phyloP scores from a whole-genome alignment of 345 rosid species.

The Eutrema heterophyllum region DNA sequence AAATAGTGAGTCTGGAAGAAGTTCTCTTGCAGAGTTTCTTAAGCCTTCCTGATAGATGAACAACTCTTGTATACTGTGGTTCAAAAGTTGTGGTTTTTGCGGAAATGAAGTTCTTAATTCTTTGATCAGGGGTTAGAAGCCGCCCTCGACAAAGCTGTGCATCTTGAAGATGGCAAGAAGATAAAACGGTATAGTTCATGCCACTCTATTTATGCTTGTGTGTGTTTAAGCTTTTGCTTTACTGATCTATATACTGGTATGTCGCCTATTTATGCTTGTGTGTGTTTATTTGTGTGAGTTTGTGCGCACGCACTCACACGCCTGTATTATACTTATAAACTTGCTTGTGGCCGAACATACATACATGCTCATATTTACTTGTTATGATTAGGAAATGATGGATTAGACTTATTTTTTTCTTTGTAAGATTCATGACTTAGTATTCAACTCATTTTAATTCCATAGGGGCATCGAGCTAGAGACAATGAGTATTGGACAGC shows the following conservation, averaged over 20 bases:
- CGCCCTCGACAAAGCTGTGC: slow-evolving; percentile 95
- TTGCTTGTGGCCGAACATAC: slow-evolving; percentile 2
- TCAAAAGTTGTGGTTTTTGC: neutral
- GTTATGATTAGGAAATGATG: slow-evolving; percentile 1
- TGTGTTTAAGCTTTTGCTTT: neutral
- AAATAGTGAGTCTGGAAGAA: neutral
- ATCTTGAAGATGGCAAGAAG: slow-evolving; percentile 93
- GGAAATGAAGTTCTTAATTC: slow-evolving; percentile 1
- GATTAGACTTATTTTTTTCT: slow-evolving; percentile 1
- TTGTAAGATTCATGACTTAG: neutral
- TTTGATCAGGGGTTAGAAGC: slow-evolving; percentile 85
- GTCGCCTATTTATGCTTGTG: neutral
- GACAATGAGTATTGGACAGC: slow-evolving; percentile 90
- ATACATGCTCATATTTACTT: slow-evolving; percentile 1
- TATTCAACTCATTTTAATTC: slow-evolving; percentile 5
- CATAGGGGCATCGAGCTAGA: slow-evolving; percentile 88
- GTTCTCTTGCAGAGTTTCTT: slow-evolving; percentile 11
- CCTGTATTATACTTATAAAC: slow-evolving; percentile 4
- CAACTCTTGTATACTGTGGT: slow-evolving; percentile 1
- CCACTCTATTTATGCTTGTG: slow-evolving; percentile 2
- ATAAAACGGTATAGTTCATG: slow-evolving; percentile 55
- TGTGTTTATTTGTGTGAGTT: neutral
- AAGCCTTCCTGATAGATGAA: neutral
- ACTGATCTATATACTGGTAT: neutral
- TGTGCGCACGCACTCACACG: neutral